phyloP scores from a whole-genome alignment of 2,329 filamentous ascomycete species.

The Diaporthe ilicicola region DNA sequence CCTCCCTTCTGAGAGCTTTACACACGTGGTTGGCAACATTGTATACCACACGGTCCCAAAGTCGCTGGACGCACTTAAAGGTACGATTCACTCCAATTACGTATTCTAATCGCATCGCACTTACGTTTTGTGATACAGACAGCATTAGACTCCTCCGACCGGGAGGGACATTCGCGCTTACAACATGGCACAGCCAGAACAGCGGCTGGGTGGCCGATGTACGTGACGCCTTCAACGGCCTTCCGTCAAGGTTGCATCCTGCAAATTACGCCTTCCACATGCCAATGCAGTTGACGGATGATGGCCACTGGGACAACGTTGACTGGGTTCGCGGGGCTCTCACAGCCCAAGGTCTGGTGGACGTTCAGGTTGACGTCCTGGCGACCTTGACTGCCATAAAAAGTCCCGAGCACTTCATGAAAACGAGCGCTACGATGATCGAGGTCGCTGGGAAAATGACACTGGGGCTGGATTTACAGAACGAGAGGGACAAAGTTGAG shows the following conservation, averaged over 20 bases:
- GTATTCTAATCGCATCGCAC: not conserved
- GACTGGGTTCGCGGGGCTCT: constrained; percentile 50
- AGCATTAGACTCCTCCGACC: constrained; percentile 49
- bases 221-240: constrained; percentile 49
- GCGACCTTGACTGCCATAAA: constrained; percentile 42
- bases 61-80: constrained; percentile 39
- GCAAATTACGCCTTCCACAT: constrained; percentile 38
- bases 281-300: constrained; percentile 50
- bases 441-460: constrained; percentile 45
- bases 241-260: constrained; percentile 49
- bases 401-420: constrained; percentile 47
- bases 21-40: constrained; percentile 40
- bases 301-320: constrained; percentile 50
- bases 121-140: constrained; percentile 37
- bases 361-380: constrained; percentile 47
- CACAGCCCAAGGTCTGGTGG: constrained; percentile 45
- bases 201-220: constrained; percentile 50
- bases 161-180: constrained; percentile 50
- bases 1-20: constrained; percentile 36
- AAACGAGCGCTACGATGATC: constrained; percentile 49
- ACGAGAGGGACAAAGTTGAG: constrained; percentile 44
- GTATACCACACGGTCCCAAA: constrained; percentile 41
- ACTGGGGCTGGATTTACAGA: constrained; percentile 51
- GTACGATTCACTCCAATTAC: constrained; percentile 26
- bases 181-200: constrained; percentile 44